Base-by-base conservation (phyloP, 2,329 filamentous ascomycete genomes). In the Fusarium clavum region DNA sequence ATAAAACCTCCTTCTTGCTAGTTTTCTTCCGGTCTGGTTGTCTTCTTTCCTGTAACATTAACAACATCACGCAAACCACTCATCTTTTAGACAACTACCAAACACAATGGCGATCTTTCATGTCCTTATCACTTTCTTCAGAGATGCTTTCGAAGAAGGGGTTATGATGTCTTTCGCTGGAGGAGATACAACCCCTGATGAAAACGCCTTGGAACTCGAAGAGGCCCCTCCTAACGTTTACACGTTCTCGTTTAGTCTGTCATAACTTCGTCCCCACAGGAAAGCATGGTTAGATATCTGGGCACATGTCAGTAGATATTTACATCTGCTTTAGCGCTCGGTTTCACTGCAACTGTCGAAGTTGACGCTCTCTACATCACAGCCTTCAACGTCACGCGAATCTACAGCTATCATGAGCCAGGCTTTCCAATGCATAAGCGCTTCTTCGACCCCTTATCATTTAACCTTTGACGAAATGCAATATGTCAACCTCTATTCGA, bases 311-410 rank as follows among this genome's bases (percentile, higher is more conserved):
- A 10, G 6, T 4, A 0, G 10, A n/a, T 38, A n/a, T 12, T 38
- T 1, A 4, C 12, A n/a, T n/a, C 18, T 38, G 6, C 34, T n/a
- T 12, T n/a, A 3, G 6, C 10, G 34, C 18, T 38, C 6, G 2
- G 32, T 1, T 18, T 4, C 16, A 34, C 16, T 34, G 9, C 16
- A 9, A 18, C 9, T 2, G 16, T 34, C 5, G 16, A 18, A 11
- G 1, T 2, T 38, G 16, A 18, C 16, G 2, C 32, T 8, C 8
- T 34, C 8, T 38, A 18, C 18, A 38, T n/a, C 5, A 38, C 9
- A 10, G 9, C 1, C 16, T 18, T 0, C 1, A 1, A 11, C 16
- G 3, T 2, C 0, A 18, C 7, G 12, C 18, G 34, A 4, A 38
- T 38, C 9, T 38, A 38, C 34, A 38, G 10, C 0, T 38, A 11